phyloP scores from a whole-genome alignment of 2,329 filamentous ascomycete genomes.

The Mycocentrospora acerina region DNA sequence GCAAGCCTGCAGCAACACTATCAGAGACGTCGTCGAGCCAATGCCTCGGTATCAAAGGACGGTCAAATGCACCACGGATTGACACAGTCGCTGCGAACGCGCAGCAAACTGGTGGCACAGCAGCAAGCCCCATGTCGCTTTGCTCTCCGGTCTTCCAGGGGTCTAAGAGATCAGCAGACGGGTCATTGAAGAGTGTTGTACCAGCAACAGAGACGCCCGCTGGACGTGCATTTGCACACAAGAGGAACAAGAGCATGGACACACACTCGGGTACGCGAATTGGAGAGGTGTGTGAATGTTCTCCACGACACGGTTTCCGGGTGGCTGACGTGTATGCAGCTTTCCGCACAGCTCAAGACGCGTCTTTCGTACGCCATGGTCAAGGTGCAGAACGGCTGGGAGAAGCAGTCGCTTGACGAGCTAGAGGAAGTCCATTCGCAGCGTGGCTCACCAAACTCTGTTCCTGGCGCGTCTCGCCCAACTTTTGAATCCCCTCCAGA shows the following conservation, averaged over 20 bases:
- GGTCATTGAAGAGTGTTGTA: conserved; percentile 59
- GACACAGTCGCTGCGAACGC: conserved; percentile 27
- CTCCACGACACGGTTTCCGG: conserved; percentile 7
- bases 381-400: conserved; percentile 86
- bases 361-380: conserved; percentile 91
- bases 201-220: conserved; percentile 11
- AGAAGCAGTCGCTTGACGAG: conserved; percentile 74
- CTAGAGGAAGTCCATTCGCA: conserved; percentile 74
- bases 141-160: conserved; percentile 47
- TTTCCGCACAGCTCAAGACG: conserved; percentile 77
- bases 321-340: conserved; percentile 50
- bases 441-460: conserved; percentile 64
- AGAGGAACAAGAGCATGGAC: conserved; percentile 70
- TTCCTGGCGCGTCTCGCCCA: conserved; percentile 49
- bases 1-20: conserved; percentile 43
- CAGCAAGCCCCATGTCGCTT: conserved; percentile 45
- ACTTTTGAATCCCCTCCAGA: conserved; percentile 34
- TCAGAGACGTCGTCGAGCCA: conserved; percentile 50
- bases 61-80: conserved; percentile 20
- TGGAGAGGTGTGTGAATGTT: conserved; percentile 65
- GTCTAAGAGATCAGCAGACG: conserved; percentile 77
- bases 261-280: conserved; percentile 66
- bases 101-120: conserved; percentile 30
- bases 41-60: conserved; percentile 44
- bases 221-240: conserved; percentile 54